Base-by-base conservation (phyloP, 148 eudicot species). In the Diospyros lotus region DNA sequence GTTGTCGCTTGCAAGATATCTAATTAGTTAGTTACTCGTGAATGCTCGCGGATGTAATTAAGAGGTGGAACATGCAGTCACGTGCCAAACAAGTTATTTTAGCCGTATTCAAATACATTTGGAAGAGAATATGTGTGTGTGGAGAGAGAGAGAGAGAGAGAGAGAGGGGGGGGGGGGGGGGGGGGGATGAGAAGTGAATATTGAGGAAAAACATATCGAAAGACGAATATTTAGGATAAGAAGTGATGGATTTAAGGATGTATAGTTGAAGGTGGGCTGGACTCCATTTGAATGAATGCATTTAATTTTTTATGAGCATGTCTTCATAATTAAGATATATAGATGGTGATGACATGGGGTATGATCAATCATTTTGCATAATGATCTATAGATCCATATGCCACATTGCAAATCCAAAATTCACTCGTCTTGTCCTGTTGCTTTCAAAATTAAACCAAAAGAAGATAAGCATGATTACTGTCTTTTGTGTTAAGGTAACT, bases 221-320 rank as follows among this genome's bases (percentile, higher is more conserved):
- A 66, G 38, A 11, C 40, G 14, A 64, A 66, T 44, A 4, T 66
- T 43, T 14, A 45, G 28, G 53, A 45, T 4, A 15, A 43, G 69
- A 46, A 14, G 48, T 9, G 69, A 43, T 13, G 52, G 38, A 65
- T 44, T 65, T 43, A 65, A 42, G 68, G 68, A 65, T 43, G 28
- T 28, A 2, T 65, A 65, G 68, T 65, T 65, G 51, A 5, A 44
- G 44, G 68, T 42, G 68, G 68, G 51, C 44, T 65, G 51, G 14
- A 65, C 40, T 65, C 68, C 51, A 65, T 42, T 44, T 65, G 51
- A 65, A 8, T 43, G 3, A 65, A 65, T 65, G 68, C 51, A 65
- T 65, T 44, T 42, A 13, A 42, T 65, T 64, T 3, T 40, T 58
- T 2, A 58, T 63, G 66, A 38, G 10, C 4, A 63, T 9, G 61